Percentiles rank a stretch among this genome's conserved stretches.
Conservation (phyloP, 2,329 filamentous ascomycete species). For the Claviceps sp. region DNA sequence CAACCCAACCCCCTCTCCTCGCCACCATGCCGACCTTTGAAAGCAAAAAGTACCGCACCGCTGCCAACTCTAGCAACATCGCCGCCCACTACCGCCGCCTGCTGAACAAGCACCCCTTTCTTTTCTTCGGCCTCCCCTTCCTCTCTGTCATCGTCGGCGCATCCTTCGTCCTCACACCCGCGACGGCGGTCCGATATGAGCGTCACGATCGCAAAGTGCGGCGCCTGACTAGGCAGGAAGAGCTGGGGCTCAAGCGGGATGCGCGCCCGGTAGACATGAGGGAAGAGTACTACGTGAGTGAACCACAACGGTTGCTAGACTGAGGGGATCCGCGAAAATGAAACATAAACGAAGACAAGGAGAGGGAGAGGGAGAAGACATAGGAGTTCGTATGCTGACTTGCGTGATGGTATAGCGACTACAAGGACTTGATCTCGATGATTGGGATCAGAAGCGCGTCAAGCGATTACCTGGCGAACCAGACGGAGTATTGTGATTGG, state of each 20-base stretch:
- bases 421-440: conserved; percentile 77
- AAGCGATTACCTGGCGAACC: conserved; percentile 80
- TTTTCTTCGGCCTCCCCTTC: conserved; percentile 89
- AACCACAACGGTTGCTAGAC: too few species aligned
- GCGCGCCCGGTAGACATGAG: conserved; percentile 63
- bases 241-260: conserved; percentile 62
- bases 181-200: conserved; percentile 88
- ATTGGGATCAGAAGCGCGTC: conserved; percentile 95
- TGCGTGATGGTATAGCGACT: conserved; percentile 13
- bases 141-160: conserved; percentile 79
- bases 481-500: conserved; percentile 58
- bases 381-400: not conserved
- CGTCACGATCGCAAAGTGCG: conserved; percentile 80
- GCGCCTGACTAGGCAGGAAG: conserved; percentile 74
- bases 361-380: not conserved
- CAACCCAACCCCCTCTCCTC: too few species aligned
- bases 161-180: conserved; percentile 88
- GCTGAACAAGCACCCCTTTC: conserved; percentile 70
- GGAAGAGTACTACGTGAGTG: conserved; percentile 75
- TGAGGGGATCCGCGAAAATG: not conserved
- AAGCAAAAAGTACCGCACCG: conserved; percentile 56
- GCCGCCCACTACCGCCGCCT: conserved; percentile 63
- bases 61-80: conserved; percentile 53
- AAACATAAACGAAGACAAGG: not conserved
- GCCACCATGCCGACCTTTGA: conserved; percentile 39